These are phyloP conservation scores for Arachnomyces sp. DNA, from an alignment of 2,329 filamentous ascomycete species.

Conservation along the genomic window DNA sequence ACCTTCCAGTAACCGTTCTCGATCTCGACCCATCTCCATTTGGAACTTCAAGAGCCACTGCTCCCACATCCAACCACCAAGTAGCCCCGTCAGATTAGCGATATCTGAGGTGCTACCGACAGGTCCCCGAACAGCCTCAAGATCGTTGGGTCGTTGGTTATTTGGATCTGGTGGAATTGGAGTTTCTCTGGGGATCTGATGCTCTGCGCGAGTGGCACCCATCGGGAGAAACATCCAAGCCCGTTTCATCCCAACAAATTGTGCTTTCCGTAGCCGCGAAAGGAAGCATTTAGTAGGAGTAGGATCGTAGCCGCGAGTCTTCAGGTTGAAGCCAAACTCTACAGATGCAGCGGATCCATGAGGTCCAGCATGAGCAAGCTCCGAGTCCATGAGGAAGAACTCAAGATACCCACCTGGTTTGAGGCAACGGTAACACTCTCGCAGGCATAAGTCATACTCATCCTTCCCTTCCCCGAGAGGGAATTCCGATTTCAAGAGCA, in stretches of 20 bases:
- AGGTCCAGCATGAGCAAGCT: slow-evolving; percentile 77
- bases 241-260: slow-evolving; percentile 73
- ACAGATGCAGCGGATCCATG: slow-evolving; percentile 74
- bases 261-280: slow-evolving; percentile 61
- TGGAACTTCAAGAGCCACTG: slow-evolving; percentile 87
- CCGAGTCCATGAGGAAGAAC: slow-evolving; percentile 81
- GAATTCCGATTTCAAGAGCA: slow-evolving; percentile 63
- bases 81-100: slow-evolving; percentile 69
- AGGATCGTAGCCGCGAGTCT: slow-evolving; percentile 83
- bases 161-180: slow-evolving; percentile 32
- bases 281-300: slow-evolving; percentile 75
- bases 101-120: slow-evolving; percentile 64
- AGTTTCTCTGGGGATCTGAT: slow-evolving; percentile 36
- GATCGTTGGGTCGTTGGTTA: slow-evolving; percentile 37
- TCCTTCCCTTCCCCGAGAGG: slow-evolving; percentile 63
- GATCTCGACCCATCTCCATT: slow-evolving; percentile 69
- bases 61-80: slow-evolving; percentile 90
- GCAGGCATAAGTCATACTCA: slow-evolving; percentile 79
- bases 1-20: slow-evolving; percentile 45
- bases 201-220: slow-evolving; percentile 47
- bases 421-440: slow-evolving; percentile 81
- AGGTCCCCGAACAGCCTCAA: slow-evolving; percentile 42
- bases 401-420: slow-evolving; percentile 92
- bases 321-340: slow-evolving; percentile 85
- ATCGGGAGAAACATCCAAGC: slow-evolving; percentile 87